Evolutionary conservation across 139 green algal genomes (phyloP).

Genomic region (Haematococcus sp.): DNA sequence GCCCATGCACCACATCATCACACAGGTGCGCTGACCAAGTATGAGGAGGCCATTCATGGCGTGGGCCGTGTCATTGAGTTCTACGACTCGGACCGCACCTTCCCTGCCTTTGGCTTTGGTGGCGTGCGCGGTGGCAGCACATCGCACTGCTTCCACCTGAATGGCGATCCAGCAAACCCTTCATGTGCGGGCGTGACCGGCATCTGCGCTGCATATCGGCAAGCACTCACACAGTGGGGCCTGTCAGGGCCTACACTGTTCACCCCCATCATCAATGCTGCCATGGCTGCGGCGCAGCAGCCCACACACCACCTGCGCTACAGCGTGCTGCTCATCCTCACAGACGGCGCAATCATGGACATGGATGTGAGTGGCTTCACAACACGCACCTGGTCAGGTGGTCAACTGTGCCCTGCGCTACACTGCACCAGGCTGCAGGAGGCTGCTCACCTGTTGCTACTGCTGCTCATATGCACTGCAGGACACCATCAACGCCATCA

Average conservation of each 20-base stretch:
- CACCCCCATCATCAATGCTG: constrained; percentile 35
- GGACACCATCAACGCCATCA: constrained; percentile 32
- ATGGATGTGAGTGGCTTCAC: constrained; percentile 30
- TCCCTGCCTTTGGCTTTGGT: constrained; percentile 48
- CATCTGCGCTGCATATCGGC: constrained; percentile 1
- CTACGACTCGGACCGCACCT: constrained; percentile 46
- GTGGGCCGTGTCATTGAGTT: constrained; percentile 42
- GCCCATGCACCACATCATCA: too few species aligned
- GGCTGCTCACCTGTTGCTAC: too few species aligned
- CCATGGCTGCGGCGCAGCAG: background rate
- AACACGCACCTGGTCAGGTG: too few species aligned
- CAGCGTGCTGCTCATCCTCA: constrained; percentile 50
- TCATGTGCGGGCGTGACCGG: too few species aligned
- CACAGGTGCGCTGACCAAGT: constrained; percentile 30
- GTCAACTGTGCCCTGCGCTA: too few species aligned
- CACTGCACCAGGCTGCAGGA: too few species aligned
- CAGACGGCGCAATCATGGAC: constrained; percentile 53
- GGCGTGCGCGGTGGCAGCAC: constrained; percentile 16
- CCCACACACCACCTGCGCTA: constrained; percentile 17
- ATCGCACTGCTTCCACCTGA: constrained; percentile 47
- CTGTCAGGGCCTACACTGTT: constrained; percentile 52
- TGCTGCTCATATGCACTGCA: too few species aligned
- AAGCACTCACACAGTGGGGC: constrained; percentile 25
- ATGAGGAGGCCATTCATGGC: constrained; percentile 44
- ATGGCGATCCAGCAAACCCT: background rate